Evolutionary conservation across 2,329 filamentous ascomycete genomes (phyloP).

Genomic region (Alternaria consortialis): DNA sequence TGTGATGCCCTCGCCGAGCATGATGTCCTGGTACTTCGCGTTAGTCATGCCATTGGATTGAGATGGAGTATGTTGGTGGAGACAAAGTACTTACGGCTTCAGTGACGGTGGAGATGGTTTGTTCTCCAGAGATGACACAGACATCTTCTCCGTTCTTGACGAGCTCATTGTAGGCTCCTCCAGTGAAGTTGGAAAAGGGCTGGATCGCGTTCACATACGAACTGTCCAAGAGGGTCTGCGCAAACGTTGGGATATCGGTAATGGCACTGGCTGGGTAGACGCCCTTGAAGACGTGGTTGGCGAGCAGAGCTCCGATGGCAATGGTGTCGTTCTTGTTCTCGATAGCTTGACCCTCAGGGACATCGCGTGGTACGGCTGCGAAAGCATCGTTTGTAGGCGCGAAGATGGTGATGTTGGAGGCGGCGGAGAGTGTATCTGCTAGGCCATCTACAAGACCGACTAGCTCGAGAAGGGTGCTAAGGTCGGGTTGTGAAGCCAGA

Average conservation of each 20-base stretch:
- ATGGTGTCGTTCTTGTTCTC: constrained; percentile 46
- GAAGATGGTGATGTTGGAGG: constrained; percentile 64
- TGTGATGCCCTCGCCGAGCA: constrained; percentile 36
- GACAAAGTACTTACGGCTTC: constrained; percentile 52
- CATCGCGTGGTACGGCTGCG: constrained; percentile 31
- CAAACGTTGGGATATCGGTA: constrained; percentile 53
- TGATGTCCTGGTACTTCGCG: constrained; percentile 28
- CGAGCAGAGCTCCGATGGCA: constrained; percentile 57
- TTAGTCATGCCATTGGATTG: not conserved
- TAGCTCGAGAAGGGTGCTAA: constrained; percentile 47
- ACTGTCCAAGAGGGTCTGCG: constrained; percentile 60
- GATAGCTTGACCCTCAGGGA: constrained; percentile 38
- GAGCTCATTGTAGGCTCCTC: constrained; percentile 64
- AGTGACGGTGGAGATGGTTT: constrained; percentile 58
- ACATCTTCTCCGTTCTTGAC: constrained; percentile 54
- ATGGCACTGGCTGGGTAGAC: constrained; percentile 53
- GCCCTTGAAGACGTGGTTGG: constrained; percentile 66
- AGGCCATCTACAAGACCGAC: constrained; percentile 52
- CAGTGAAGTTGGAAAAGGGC: constrained; percentile 65
- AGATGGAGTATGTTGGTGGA: not conserved
- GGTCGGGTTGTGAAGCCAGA: constrained; percentile 42
- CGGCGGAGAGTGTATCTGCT: constrained; percentile 47
- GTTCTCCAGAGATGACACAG: constrained; percentile 61
- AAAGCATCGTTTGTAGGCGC: constrained; percentile 65
- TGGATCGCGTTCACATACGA: constrained; percentile 45